A percentile compares a stretch with the other conserved stretches of the same genome.
These are phyloP conservation scores for Microdochium bolleyi DNA, from an alignment of 2,329 filamentous ascomycete genomes.

Conservation along the genomic window DNA sequence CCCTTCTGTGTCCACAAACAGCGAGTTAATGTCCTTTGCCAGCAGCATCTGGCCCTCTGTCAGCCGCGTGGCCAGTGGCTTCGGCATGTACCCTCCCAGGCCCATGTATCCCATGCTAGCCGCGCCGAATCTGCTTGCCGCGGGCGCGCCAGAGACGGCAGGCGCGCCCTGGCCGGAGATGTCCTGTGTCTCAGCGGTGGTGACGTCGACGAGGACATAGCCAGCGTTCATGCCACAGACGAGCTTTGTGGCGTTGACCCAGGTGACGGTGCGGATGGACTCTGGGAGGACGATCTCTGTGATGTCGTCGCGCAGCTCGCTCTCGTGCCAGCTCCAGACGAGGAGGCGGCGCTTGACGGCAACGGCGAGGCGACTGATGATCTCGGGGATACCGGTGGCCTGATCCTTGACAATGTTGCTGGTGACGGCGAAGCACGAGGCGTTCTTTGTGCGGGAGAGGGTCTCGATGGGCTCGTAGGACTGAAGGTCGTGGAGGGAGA, in stretches of 20 bases:
- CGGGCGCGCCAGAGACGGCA: constrained; percentile 46
- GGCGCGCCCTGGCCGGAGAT: constrained; percentile 67
- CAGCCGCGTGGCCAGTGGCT: constrained; percentile 77
- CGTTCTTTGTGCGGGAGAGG: constrained; percentile 76
- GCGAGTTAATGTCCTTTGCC: constrained; percentile 95
- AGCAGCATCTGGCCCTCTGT: constrained; percentile 78
- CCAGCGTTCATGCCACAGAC: constrained; percentile 87
- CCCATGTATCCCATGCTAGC: constrained; percentile 97
- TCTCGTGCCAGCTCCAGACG: constrained; percentile 94
- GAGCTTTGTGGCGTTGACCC: constrained; percentile 80
- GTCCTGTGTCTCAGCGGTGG: constrained; percentile 65
- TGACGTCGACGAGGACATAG: constrained; percentile 82
- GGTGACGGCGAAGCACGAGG: constrained; percentile 83
- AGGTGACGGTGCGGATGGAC: constrained; percentile 80
- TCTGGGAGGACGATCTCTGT: constrained; percentile 74
- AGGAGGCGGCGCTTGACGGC: constrained; percentile 86
- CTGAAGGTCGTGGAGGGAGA: constrained; percentile 84
- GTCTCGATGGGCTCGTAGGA: constrained; percentile 76
- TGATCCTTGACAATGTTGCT: constrained; percentile 92
- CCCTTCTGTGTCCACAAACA: constrained; percentile 82
- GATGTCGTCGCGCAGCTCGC: constrained; percentile 70
- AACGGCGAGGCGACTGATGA: constrained; percentile 85
- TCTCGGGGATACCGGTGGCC: constrained; percentile 80
- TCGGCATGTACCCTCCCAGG: constrained; percentile 83
- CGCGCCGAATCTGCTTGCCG: constrained; percentile 71